Evolutionary conservation across 176 grass and related monocot genomes (phyloP).

Genomic region (Zea luxurians): DNA sequence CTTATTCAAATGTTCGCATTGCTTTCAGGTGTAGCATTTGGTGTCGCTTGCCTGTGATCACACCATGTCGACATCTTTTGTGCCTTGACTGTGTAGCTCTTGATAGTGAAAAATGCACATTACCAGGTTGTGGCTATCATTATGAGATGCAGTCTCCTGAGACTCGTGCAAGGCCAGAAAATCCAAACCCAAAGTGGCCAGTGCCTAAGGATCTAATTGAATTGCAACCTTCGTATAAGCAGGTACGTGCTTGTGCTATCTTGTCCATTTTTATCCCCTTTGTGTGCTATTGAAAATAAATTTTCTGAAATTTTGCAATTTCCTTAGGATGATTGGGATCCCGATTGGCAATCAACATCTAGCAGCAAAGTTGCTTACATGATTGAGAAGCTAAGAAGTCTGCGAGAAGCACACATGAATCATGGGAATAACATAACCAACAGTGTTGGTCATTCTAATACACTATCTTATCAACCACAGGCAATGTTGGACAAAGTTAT

Average conservation of each 20-base stretch:
- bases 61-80: slow-evolving; percentile 83
- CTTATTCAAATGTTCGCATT: slow-evolving; percentile 16
- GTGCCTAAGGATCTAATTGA: slow-evolving; percentile 99
- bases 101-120: slow-evolving; percentile 86
- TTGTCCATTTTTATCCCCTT: slow-evolving; percentile 26
- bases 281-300: slow-evolving; percentile 17
- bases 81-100: slow-evolving; percentile 92
- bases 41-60: slow-evolving; percentile 92
- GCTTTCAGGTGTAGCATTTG: slow-evolving; percentile 73
- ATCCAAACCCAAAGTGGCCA: slow-evolving; percentile 98
- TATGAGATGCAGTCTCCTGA: slow-evolving; percentile 98
- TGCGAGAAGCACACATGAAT: slow-evolving; percentile 57
- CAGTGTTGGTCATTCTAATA: slow-evolving; percentile 38
- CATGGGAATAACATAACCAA: slow-evolving; percentile 39
- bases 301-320: slow-evolving; percentile 3
- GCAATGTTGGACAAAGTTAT: slow-evolving; percentile 75
- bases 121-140: slow-evolving; percentile 66
- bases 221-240: slow-evolving; percentile 96
- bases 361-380: slow-evolving; percentile 98
- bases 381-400: slow-evolving; percentile 64
- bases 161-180: slow-evolving; percentile 75
- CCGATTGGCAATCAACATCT: slow-evolving; percentile 93
- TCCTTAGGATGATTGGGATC: slow-evolving; percentile 89
- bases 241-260: slow-evolving; percentile 43
- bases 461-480: slow-evolving; percentile 35